These are phyloP conservation scores for Buddleja alternifolia DNA, from an alignment of 257 asterid species.

Conservation along the genomic window DNA sequence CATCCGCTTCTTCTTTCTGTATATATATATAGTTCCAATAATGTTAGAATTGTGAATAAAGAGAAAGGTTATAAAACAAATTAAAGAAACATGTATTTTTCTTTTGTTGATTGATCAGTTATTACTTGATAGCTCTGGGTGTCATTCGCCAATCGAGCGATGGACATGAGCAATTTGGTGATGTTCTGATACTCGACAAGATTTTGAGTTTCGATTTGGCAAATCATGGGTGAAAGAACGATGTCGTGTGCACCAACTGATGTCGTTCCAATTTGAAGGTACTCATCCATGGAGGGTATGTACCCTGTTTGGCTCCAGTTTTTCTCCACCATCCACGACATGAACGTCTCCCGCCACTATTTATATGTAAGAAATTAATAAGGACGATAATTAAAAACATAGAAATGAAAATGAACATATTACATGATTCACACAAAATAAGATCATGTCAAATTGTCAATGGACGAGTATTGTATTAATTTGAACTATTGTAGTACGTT, in stretches of 20 bases:
- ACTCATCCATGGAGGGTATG: constrained; percentile 48
- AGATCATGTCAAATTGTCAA: too few species aligned
- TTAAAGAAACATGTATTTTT: too few species aligned
- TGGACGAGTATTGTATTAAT: too few species aligned
- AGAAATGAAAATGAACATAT: too few species aligned
- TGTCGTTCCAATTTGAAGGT: constrained; percentile 44
- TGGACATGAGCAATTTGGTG: constrained; percentile 56
- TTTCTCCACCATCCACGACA: constrained; percentile 66
- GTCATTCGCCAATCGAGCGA: constrained; percentile 57
- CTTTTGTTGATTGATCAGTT: too few species aligned
- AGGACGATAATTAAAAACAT: too few species aligned
- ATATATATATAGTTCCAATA: not conserved
- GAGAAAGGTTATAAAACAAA: too few species aligned
- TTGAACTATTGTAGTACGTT: too few species aligned
- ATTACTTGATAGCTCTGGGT: constrained; percentile 61
- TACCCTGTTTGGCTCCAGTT: constrained; percentile 51
- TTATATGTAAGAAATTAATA: too few species aligned
- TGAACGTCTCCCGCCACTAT: constrained; percentile 69
- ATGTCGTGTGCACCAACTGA: constrained; percentile 51
- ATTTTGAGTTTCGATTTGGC: constrained; percentile 10
- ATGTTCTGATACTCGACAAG: constrained; percentile 33
- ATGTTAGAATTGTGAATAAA: too few species aligned
- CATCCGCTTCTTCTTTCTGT: constrained; percentile 62
- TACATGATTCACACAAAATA: too few species aligned
- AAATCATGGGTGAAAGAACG: constrained; percentile 44